phyloP scores from a whole-genome alignment of 2,329 filamentous ascomycete species.

The Stachybotrys elegans region DNA sequence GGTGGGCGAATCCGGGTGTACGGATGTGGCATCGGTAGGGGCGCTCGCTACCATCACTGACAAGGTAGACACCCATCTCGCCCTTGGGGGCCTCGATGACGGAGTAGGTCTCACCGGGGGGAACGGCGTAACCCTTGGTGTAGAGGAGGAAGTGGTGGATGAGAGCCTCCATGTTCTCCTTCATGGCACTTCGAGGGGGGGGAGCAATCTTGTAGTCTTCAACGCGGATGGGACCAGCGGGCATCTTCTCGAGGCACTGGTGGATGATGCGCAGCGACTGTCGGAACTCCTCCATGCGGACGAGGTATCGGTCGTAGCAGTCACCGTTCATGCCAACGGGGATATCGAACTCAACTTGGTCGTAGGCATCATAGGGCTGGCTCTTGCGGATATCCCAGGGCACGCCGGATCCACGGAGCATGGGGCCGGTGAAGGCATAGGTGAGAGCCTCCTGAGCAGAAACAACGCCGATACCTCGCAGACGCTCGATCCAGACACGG shows the following conservation, averaged over 20 bases:
- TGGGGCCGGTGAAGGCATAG: constrained; percentile 93
- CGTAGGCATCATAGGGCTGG: constrained; percentile 95
- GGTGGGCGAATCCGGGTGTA: constrained; percentile 92
- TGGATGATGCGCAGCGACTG: constrained; percentile 97
- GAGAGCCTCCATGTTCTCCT: constrained; percentile 99
- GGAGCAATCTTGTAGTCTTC: constrained; percentile 99
- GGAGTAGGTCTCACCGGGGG: constrained; percentile 95
- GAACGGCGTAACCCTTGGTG: constrained; percentile 97
- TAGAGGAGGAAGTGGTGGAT: constrained; percentile 99
- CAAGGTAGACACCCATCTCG: constrained; percentile 96
- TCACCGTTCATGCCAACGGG: constrained; percentile 95
- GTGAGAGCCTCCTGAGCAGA: constrained; percentile 91
- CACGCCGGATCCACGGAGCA: constrained; percentile 94
- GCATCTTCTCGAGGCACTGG: constrained; percentile 99
- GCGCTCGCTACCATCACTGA: constrained; percentile 92
- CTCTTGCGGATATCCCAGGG: constrained; percentile 97
- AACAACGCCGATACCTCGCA: constrained; percentile 87
- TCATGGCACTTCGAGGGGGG: constrained; percentile 95
- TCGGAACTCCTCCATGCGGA: constrained; percentile 99
- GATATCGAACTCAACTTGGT: constrained; percentile 96
- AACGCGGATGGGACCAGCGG: constrained; percentile 84
- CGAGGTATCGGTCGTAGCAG: constrained; percentile 98
- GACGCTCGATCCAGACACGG: constrained; percentile 96
- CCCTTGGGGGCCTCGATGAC: constrained; percentile 99
- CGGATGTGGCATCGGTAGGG: constrained; percentile 98